phyloP scores from a whole-genome alignment of 2,329 filamentous ascomycete genomes.

The Fusarium sp. region DNA sequence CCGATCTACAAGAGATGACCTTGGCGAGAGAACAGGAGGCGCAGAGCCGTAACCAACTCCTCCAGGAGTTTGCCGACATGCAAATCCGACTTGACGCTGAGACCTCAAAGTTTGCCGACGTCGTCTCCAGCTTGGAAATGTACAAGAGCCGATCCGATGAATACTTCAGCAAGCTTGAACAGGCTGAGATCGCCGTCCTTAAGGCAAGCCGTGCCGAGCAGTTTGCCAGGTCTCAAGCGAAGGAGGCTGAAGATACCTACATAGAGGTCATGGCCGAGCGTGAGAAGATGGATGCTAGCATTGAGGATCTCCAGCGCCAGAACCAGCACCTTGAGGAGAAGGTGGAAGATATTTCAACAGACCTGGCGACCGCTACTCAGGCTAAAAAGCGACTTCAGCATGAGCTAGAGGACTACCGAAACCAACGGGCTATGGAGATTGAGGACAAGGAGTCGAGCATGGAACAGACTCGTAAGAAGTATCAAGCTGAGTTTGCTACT shows the following conservation, averaged over 20 bases:
- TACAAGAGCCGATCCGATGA: slow-evolving; percentile 96
- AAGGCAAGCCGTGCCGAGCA: slow-evolving; percentile 93
- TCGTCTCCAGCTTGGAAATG: slow-evolving; percentile 83
- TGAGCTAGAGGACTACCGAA: slow-evolving; percentile 97
- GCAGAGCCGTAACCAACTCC: slow-evolving; percentile 86
- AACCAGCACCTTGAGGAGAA: slow-evolving; percentile 92
- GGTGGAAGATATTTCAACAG: slow-evolving; percentile 90
- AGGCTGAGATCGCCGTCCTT: slow-evolving; percentile 94
- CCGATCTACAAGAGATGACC: slow-evolving; percentile 85
- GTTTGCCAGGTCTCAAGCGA: slow-evolving; percentile 90
- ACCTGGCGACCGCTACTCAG: slow-evolving; percentile 86
- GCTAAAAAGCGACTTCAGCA: slow-evolving; percentile 95
- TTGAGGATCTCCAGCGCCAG: slow-evolving; percentile 91
- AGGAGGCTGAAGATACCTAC: slow-evolving; percentile 91
- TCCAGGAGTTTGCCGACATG: slow-evolving; percentile 92
- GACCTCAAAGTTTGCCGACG: slow-evolving; percentile 84
- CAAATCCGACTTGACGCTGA: slow-evolving; percentile 94
- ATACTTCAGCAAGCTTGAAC: slow-evolving; percentile 96
- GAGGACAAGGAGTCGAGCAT: slow-evolving; percentile 96
- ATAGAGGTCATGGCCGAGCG: slow-evolving; percentile 92
- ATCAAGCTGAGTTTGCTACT: slow-evolving; percentile 90
- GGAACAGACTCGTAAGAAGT: slow-evolving; percentile 98
- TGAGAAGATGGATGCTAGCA: slow-evolving; percentile 86
- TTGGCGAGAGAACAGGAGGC: slow-evolving; percentile 87
- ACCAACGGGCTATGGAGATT: slow-evolving; percentile 93